Evolutionary conservation across 2,329 filamentous ascomycete genomes (phyloP), one percentile per base, ranked within the genome.

Genomic region (Fusarium mexicanum): DNA sequence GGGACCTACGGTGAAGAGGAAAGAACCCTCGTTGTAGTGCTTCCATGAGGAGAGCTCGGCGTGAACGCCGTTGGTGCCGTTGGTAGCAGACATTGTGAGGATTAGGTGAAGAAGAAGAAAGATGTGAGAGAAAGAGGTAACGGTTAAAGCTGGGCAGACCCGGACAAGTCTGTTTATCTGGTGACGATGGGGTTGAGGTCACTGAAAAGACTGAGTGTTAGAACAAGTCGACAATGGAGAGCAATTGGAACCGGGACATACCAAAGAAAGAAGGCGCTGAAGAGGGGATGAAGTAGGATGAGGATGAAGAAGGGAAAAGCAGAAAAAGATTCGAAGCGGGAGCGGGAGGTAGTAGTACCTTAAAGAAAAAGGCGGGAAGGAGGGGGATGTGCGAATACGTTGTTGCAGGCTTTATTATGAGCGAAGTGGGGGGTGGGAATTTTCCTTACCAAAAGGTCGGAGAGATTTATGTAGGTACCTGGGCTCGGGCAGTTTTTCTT

Each of bases 1-100:
- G 58, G 55, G 38, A 73, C 84, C 84, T 87, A 91, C 90, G 81
- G 94, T 96, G 90, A 96, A 96, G 77, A 96, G 90, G 88, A 96
- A 96, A 79, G 91, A 93, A 75, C 91, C 92, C 82, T 88, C 83
- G 78, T 91, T 89, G 83, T 88, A 85, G 83, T 87, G 86, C 79
- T 81, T 83, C 82, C 83, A 84, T 73, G 79, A 76, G 41, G 67
- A 71, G 59, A 78, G 77, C 47, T 78, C 73, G 78, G 75, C 79
- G 71, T 80, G 75, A 58, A 80, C 77, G 79, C 82, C 85, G 81
- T 85, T 81, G 77, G 79, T 71, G 79, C 85, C 85, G 75, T 82
- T 81, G 83, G 85, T 75, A 76, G 83, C 79, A 83, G 86, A 84
- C 91, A 93, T 93, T 86, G 82, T 91, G 87, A 84, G 60, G 71